A percentile compares a stretch with the other conserved stretches of the same genome.
These are phyloP conservation scores for Euphorbia lathyris DNA, from an alignment of 345 rosid species.

Conservation along the genomic window DNA sequence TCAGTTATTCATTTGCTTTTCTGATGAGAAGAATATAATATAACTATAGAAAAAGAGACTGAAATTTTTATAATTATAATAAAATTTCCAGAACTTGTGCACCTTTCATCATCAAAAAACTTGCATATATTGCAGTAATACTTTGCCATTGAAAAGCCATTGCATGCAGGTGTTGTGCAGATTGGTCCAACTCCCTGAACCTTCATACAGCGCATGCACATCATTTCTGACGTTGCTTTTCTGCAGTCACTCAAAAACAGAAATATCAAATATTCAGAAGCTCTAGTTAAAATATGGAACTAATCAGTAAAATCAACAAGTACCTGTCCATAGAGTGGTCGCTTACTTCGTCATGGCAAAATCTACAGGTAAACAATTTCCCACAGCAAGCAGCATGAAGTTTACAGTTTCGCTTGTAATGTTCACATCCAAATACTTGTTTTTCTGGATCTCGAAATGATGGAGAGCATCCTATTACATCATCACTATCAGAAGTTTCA, in stretches of 20 bases:
- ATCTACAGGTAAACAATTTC: conserved; percentile 58
- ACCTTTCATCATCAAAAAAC: conserved; percentile 94
- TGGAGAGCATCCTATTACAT: conserved; percentile 35
- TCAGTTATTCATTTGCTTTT: background rate
- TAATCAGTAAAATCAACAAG: conserved; percentile 2
- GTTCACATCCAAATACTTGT: conserved; percentile 57
- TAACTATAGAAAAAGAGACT: background rate
- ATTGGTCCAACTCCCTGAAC: conserved; percentile 50
- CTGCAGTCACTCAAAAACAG: conserved; percentile 31
- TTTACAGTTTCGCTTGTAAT: conserved; percentile 70
- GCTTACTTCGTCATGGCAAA: conserved; percentile 72
- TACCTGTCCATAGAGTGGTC: conserved; percentile 73
- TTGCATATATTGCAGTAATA: conserved; percentile 84
- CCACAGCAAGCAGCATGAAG: conserved; percentile 69
- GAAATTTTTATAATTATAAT: background rate
- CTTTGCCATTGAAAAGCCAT: conserved; percentile 53
- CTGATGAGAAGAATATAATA: background rate
- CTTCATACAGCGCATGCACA: conserved; percentile 68
- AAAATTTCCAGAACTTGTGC: background rate
- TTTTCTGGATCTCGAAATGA: conserved; percentile 52
- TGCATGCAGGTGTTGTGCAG: conserved; percentile 52
- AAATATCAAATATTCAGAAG: conserved; percentile 16
- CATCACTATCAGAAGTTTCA: conserved; percentile 43
- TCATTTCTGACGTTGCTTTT: conserved; percentile 65
- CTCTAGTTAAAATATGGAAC: conserved; percentile 12